Conservation (phyloP, 2,329 filamentous ascomycete genomes). For the Penicillium sp. region DNA sequence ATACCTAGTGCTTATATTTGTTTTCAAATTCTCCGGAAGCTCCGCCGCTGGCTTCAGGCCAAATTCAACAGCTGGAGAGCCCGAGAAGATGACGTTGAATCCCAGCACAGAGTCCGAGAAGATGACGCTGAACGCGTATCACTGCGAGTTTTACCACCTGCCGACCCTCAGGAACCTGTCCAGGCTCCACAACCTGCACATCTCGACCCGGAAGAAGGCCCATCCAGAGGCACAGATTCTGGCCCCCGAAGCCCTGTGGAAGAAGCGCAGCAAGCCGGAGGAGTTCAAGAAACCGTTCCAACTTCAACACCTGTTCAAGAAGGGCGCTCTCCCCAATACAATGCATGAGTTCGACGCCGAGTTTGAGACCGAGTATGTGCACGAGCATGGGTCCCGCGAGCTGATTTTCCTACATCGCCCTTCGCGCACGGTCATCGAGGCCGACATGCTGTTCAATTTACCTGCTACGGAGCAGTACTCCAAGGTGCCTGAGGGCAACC, state of each 20-base stretch:
- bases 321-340: conserved; percentile 45
- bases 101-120: too few relatives aligned
- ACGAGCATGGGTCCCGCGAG: conserved; percentile 76
- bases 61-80: too few relatives aligned
- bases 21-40: too few relatives aligned
- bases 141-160: too few relatives aligned
- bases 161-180: too few relatives aligned
- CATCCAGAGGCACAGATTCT: conserved; percentile 76
- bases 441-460: conserved; percentile 87
- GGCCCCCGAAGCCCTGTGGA: conserved; percentile 73
- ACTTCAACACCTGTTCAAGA: conserved; percentile 61
- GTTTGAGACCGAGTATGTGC: conserved; percentile 80
- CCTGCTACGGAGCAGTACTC: conserved; percentile 81
- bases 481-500: conserved; percentile 50
- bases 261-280: too few relatives aligned
- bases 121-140: too few relatives aligned
- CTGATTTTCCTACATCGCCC: conserved; percentile 81
- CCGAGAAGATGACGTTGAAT: too few relatives aligned
- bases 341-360: conserved; percentile 80
- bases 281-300: too few relatives aligned
- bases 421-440: conserved; percentile 73
- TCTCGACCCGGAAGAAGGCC: conserved; percentile 74
- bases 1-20: too few relatives aligned
- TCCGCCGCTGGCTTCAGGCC: too few relatives aligned
- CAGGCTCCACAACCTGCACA: too few relatives aligned